Conservation (phyloP, 768 basidiomycete species). For the Pleurotus sapidus region DNA sequence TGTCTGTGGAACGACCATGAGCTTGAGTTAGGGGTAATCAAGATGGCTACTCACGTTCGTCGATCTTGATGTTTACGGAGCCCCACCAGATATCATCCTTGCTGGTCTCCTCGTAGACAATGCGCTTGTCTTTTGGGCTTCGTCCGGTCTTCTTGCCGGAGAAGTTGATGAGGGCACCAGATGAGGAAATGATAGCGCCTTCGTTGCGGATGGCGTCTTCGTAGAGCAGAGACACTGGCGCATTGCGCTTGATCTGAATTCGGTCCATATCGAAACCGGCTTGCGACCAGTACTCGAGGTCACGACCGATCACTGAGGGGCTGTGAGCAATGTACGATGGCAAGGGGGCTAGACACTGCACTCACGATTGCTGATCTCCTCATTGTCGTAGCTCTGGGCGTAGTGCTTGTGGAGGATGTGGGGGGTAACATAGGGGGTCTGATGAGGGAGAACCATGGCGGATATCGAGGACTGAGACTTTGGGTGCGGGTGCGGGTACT, state of each 20-base stretch:
- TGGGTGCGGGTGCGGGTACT: constrained; percentile 14
- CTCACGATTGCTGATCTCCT: constrained; percentile 41
- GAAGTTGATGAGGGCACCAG: constrained; percentile 98
- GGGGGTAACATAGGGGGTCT: constrained; percentile 84
- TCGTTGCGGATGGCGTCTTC: constrained; percentile 99
- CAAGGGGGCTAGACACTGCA: not conserved
- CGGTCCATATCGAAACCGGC: constrained; percentile 99
- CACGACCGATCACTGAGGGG: constrained; percentile 80
- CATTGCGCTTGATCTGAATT: constrained; percentile 94
- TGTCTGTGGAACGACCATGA: constrained; percentile 50
- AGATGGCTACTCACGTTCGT: constrained; percentile 64
- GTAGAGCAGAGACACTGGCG: constrained; percentile 85
- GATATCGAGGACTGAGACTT: not conserved
- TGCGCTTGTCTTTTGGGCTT: constrained; percentile 98
- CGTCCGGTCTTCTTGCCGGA: constrained; percentile 99
- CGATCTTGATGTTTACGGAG: constrained; percentile 98
- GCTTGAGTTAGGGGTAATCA: not conserved
- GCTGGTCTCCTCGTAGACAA: constrained; percentile 94
- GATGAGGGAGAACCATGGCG: constrained; percentile 67
- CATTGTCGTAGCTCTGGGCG: constrained; percentile 69
- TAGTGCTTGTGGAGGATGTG: constrained; percentile 88
- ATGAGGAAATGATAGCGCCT: constrained; percentile 95
- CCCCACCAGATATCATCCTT: constrained; percentile 99
- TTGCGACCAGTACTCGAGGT: constrained; percentile 96
- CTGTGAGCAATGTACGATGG: constrained; percentile 2